These are phyloP conservation scores for Alternaria triticina DNA, from an alignment of 2,329 filamentous ascomycete species.

Conservation along the genomic window DNA sequence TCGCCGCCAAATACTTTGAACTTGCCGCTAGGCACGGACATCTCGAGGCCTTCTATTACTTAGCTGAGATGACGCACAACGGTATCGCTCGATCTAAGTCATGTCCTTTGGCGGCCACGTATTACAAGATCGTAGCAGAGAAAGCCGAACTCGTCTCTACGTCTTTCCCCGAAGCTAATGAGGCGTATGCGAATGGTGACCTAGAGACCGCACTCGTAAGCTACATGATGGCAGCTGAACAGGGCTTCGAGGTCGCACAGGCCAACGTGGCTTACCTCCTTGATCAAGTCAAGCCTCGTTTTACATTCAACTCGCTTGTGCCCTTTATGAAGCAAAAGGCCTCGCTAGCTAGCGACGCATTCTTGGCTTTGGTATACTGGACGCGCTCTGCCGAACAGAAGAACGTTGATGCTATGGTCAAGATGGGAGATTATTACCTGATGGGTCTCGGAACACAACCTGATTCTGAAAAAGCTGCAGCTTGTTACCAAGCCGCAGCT, in stretches of 20 bases:
- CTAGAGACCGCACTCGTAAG: constrained; percentile 79
- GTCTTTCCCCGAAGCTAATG: constrained; percentile 81
- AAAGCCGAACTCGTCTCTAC: constrained; percentile 88
- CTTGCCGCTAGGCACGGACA: constrained; percentile 81
- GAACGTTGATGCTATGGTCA: constrained; percentile 92
- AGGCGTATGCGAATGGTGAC: constrained; percentile 80
- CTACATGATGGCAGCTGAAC: constrained; percentile 87
- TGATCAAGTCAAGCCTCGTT: constrained; percentile 64
- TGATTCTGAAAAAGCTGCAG: constrained; percentile 84
- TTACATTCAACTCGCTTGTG: constrained; percentile 62
- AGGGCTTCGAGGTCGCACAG: constrained; percentile 88
- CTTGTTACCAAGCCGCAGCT: constrained; percentile 90
- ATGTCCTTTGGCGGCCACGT: constrained; percentile 76
- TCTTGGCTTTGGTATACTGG: constrained; percentile 87
- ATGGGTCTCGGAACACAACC: constrained; percentile 72
- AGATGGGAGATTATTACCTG: constrained; percentile 98
- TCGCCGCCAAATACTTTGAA: constrained; percentile 86
- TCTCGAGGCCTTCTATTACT: constrained; percentile 89
- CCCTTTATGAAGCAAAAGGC: constrained; percentile 52
- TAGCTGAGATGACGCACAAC: constrained; percentile 83
- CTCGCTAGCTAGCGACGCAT: constrained; percentile 62
- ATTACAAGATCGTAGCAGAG: constrained; percentile 88
- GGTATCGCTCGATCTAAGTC: constrained; percentile 81
- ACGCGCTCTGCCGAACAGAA: constrained; percentile 90
- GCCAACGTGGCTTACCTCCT: constrained; percentile 89